phyloP scores from a whole-genome alignment of 306 rosid genomes.

The Neltuma alba region DNA sequence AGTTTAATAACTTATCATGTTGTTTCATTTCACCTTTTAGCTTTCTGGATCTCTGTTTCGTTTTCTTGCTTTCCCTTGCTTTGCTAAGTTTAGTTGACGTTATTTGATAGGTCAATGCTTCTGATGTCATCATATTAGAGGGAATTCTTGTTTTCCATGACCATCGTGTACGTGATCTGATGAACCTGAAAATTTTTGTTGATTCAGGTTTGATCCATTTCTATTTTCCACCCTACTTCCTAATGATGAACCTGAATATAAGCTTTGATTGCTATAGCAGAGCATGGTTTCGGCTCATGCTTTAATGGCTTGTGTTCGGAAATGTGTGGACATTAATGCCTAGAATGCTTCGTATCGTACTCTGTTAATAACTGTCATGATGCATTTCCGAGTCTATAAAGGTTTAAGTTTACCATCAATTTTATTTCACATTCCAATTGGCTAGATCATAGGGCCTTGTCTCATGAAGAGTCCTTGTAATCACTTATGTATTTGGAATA shows the following conservation, averaged over 20 bases:
- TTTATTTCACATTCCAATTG: neutral
- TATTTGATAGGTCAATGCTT: constrained; percentile 77
- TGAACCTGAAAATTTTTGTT: constrained; percentile 98
- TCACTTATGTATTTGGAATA: neutral
- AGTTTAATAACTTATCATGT: neutral
- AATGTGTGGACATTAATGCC: neutral
- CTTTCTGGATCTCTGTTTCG: neutral
- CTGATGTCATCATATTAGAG: constrained; percentile 95
- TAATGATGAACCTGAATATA: neutral
- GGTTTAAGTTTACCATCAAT: neutral
- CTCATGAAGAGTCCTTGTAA: neutral
- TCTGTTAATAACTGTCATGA: neutral
- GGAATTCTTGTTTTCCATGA: constrained; percentile 98
- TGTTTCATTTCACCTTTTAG: neutral
- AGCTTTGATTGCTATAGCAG: neutral
- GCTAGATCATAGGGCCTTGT: neutral
- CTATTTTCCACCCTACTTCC: neutral
- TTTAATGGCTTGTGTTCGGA: neutral
- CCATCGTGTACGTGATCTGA: constrained; percentile 82
- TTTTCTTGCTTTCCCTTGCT: neutral
- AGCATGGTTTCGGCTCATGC: neutral
- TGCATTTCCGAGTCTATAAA: neutral
- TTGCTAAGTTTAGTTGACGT: constrained; percentile 3
- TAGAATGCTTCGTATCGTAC: neutral
- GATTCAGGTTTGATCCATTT: constrained; percentile 71